Conservation (phyloP, 805 yeast genomes). For the Yarrowia divulgata region DNA sequence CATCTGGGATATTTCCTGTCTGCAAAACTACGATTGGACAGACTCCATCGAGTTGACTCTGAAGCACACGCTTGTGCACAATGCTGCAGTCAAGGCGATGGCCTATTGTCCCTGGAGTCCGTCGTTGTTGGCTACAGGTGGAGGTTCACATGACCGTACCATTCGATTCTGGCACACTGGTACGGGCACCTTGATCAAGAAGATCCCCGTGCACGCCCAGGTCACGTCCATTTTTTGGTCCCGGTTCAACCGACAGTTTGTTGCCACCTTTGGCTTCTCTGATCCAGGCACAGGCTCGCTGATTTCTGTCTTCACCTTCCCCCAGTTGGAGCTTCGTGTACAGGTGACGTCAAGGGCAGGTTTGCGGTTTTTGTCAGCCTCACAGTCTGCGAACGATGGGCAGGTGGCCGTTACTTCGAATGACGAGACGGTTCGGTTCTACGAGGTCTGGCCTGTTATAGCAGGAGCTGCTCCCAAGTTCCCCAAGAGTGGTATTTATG, state of each 20-base stretch:
- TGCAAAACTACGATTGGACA: slow-evolving; percentile 44
- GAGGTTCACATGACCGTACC: slow-evolving; percentile 82
- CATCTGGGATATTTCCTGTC: slow-evolving; percentile 67
- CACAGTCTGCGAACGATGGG: slow-evolving; percentile 66
- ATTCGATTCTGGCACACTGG: slow-evolving; percentile 86
- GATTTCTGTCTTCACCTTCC: slow-evolving; percentile 71
- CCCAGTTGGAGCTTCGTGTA: slow-evolving; percentile 59
- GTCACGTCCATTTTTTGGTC: slow-evolving; percentile 86
- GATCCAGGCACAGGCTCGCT: slow-evolving; percentile 59
- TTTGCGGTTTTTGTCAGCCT: slow-evolving; percentile 70
- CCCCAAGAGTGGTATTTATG: slow-evolving; percentile 37
- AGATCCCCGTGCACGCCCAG: slow-evolving; percentile 69
- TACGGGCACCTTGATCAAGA: slow-evolving; percentile 72
- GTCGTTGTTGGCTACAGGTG: slow-evolving; percentile 84
- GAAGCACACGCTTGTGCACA: slow-evolving; percentile 64
- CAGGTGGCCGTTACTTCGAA: slow-evolving; percentile 76
- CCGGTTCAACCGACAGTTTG: slow-evolving; percentile 63
- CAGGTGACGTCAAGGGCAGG: slow-evolving; percentile 61
- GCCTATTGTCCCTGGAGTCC: slow-evolving; percentile 92
- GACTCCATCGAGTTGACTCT: slow-evolving; percentile 46
- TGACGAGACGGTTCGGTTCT: slow-evolving; percentile 79
- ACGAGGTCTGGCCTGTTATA: slow-evolving; percentile 66
- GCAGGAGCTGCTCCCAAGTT: slow-evolving; percentile 17
- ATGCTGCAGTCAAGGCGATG: slow-evolving; percentile 89
- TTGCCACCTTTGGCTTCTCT: slow-evolving; percentile 85